These are phyloP conservation scores for Dioscorea alata DNA, from an alignment of 106 monocot species.

Conservation along the genomic window DNA sequence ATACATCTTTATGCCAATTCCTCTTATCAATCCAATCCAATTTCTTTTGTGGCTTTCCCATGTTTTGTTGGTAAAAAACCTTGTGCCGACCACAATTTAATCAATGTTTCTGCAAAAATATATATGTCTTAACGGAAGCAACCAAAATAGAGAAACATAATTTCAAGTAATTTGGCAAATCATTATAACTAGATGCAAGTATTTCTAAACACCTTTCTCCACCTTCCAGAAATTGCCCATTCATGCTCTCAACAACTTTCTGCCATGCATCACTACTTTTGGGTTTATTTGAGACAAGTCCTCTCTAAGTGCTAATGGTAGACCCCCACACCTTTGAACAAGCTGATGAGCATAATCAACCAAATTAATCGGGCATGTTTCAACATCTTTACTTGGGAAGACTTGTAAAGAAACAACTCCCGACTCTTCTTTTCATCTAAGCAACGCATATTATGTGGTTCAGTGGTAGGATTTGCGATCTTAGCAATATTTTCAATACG, in stretches of 20 bases:
- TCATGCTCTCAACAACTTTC: background rate
- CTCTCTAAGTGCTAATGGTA: conserved; percentile 26
- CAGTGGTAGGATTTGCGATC: no score
- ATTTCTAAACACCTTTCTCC: conserved; percentile 1
- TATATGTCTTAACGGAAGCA: no score
- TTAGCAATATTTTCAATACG: conserved; percentile 8
- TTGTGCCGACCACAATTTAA: conserved; percentile 56
- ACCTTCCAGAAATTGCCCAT: conserved; percentile 2
- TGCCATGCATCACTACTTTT: background rate
- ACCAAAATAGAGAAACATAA: conserved; percentile 13
- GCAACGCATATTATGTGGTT: no score
- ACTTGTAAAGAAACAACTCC: conserved; percentile 17
- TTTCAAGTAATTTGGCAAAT: conserved; percentile 14
- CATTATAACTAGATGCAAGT: conserved; percentile 12
- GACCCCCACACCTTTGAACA: conserved; percentile 13
- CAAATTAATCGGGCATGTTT: conserved; percentile 2
- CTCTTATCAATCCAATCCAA: conserved; percentile 19
- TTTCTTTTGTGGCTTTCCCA: conserved; percentile 25
- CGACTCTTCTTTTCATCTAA: background rate
- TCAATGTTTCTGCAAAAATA: no score
- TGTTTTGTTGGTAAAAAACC: conserved; percentile 17
- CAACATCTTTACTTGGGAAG: background rate
- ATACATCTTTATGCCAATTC: no score
- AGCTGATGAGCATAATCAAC: no score
- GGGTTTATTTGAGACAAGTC: conserved; percentile 11